A percentile compares a stretch with the other conserved stretches of the same genome.
Conservation (phyloP, 2,329 filamentous ascomycete species). For the Alternaria ethzedia region DNA sequence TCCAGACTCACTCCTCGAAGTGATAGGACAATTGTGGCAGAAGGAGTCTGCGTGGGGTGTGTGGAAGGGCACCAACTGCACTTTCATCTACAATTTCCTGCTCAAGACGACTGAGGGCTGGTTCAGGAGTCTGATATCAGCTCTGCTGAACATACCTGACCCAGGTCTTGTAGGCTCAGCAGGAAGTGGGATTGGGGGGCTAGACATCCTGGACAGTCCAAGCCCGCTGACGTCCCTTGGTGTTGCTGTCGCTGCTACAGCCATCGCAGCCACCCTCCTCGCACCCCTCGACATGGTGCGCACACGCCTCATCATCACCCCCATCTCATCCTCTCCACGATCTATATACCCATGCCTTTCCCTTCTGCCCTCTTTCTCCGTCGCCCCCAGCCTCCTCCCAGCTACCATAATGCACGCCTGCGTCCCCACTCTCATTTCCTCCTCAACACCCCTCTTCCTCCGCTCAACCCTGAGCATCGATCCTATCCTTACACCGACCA, state of each 20-base stretch:
- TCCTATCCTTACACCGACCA: conserved; percentile 77
- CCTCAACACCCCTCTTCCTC: conserved; percentile 83
- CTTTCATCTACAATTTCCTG: conserved; percentile 88
- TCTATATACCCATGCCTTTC: conserved; percentile 80
- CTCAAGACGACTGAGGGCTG: conserved; percentile 90
- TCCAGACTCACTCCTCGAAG: conserved; percentile 82
- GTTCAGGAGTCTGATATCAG: conserved; percentile 87
- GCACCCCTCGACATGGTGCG: conserved; percentile 89
- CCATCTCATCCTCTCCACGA: conserved; percentile 74
- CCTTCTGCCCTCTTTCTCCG: conserved; percentile 72
- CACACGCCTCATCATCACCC: conserved; percentile 84
- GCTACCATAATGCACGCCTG: conserved; percentile 89
- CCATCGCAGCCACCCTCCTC: conserved; percentile 77
- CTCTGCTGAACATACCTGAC: conserved; percentile 88
- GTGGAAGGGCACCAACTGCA: conserved; percentile 92
- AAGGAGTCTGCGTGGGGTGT: conserved; percentile 90
- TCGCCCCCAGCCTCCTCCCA: conserved; percentile 72
- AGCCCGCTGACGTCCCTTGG: conserved; percentile 82
- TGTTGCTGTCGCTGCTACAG: conserved; percentile 70
- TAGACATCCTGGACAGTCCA: conserved; percentile 81
- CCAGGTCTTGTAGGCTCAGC: conserved; percentile 63
- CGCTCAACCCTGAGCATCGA: conserved; percentile 86
- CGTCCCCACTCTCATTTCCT: conserved; percentile 80
- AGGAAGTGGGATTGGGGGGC: conserved; percentile 63
- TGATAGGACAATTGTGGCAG: conserved; percentile 85